Percentiles rank a stretch among this genome's conserved stretches.
These are phyloP conservation scores for Aspergillus viridinutans DNA, from an alignment of 2,329 filamentous ascomycete species.

Conservation along the genomic window DNA sequence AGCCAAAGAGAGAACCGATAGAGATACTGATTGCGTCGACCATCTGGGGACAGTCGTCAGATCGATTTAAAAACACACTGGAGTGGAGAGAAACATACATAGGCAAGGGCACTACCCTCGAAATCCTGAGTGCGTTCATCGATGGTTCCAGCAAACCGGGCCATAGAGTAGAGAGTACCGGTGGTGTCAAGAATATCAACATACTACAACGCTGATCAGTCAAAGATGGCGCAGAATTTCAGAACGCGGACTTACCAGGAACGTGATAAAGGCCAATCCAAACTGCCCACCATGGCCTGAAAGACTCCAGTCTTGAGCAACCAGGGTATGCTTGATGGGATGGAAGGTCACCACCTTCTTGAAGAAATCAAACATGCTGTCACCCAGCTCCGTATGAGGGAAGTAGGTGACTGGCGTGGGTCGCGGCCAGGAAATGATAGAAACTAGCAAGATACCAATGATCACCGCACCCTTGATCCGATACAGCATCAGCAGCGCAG, in stretches of 20 bases:
- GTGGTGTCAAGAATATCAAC: slow-evolving; percentile 87
- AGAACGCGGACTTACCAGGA: slow-evolving; percentile 48
- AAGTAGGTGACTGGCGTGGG: slow-evolving; percentile 74
- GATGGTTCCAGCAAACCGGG: slow-evolving; percentile 73
- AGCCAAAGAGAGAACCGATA: slow-evolving; percentile 72
- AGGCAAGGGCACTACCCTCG: slow-evolving; percentile 77
- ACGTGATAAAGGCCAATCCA: slow-evolving; percentile 78
- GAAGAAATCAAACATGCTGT: slow-evolving; percentile 78
- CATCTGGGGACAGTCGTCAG: slow-evolving; percentile 38
- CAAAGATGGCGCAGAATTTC: neutral
- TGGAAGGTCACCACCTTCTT: slow-evolving; percentile 83
- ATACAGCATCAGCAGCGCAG: slow-evolving; percentile 76
- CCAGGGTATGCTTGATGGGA: slow-evolving; percentile 64
- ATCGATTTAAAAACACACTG: neutral
- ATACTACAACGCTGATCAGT: slow-evolving; percentile 45
- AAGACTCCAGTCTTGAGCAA: slow-evolving; percentile 71
- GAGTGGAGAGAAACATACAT: slow-evolving; percentile 51
- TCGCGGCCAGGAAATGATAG: slow-evolving; percentile 84
- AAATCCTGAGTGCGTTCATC: slow-evolving; percentile 83
- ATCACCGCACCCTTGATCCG: slow-evolving; percentile 85
- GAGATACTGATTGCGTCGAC: slow-evolving; percentile 77
- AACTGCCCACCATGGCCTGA: slow-evolving; percentile 68
- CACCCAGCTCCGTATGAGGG: slow-evolving; percentile 65
- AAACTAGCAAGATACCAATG: slow-evolving; percentile 75
- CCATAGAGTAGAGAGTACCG: slow-evolving; percentile 86